These are phyloP conservation scores for Fusarium verticillioides DNA, from an alignment of 2,329 filamentous ascomycete species.

Conservation along the genomic window DNA sequence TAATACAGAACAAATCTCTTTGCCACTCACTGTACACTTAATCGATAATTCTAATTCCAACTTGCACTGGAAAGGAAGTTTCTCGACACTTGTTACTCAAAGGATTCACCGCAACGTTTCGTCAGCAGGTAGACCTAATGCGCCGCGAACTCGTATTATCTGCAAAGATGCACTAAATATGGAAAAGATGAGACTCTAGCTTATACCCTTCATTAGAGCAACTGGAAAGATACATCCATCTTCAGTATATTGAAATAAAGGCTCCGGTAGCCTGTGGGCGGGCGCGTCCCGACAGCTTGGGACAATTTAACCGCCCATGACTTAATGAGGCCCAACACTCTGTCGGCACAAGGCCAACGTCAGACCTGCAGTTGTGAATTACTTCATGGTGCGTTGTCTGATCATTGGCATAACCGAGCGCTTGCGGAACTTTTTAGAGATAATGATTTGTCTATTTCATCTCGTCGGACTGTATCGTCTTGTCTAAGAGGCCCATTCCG, in stretches of 20 bases:
- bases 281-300: not conserved
- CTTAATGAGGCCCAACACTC: not conserved
- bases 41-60: not conserved
- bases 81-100: not conserved
- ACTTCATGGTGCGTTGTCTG: not conserved
- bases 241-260: not conserved
- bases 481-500: conserved; percentile 6
- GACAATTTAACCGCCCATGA: conserved; percentile 12
- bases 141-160: not conserved
- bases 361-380: not conserved
- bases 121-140: conserved; percentile 11
- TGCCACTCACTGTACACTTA: not conserved
- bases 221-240: not conserved
- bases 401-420: not conserved
- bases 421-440: conserved; percentile 1
- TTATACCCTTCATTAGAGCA: not conserved
- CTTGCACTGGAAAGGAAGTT: not conserved
- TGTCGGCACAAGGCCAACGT: not conserved
- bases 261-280: not conserved
- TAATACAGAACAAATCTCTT: not conserved
- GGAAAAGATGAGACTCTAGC: not conserved
- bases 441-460: conserved; percentile 30
- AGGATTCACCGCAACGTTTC: conserved; percentile 29
- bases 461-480: conserved; percentile 18
- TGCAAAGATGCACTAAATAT: not conserved